Evolutionary conservation across 2,329 filamentous ascomycete genomes (phyloP).

Genomic region (Verticillium nubilum): DNA sequence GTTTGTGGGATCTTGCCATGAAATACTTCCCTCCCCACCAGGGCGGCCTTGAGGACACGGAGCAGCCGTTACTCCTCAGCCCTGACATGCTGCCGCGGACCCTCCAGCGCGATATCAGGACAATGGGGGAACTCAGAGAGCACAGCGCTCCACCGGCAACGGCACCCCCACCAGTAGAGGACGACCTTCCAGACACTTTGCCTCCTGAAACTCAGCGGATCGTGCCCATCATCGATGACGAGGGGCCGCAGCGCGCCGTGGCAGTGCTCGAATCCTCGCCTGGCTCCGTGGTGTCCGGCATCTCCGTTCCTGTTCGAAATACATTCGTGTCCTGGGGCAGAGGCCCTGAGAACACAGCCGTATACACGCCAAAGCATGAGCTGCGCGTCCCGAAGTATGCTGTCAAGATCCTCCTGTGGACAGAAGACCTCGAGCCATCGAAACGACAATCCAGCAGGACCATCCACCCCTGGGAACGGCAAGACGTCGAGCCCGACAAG

Average conservation of each 20-base stretch:
- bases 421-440: conserved; percentile 57
- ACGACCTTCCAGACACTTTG: conserved; percentile 29
- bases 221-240: conserved; percentile 26
- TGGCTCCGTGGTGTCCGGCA: conserved; percentile 58
- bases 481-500: conserved; percentile 39
- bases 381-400: conserved; percentile 75
- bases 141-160: conserved; percentile 19
- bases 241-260: conserved; percentile 37
- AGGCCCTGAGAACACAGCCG: conserved; percentile 58
- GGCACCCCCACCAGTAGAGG: conserved; percentile 16
- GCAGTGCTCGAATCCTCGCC: conserved; percentile 62
- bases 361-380: conserved; percentile 59
- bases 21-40: conserved; percentile 46
- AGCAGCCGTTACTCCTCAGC: conserved; percentile 8
- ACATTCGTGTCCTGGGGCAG: conserved; percentile 76
- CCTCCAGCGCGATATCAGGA: conserved; percentile 16
- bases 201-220: conserved; percentile 26
- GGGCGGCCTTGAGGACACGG: not conserved
- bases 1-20: conserved; percentile 52
- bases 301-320: conserved; percentile 60
- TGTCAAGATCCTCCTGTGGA: conserved; percentile 72
- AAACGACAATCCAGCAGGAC: conserved; percentile 43
- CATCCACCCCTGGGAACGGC: conserved; percentile 30
- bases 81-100: conserved; percentile 8
- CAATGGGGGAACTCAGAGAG: conserved; percentile 16